A percentile compares a stretch with the other conserved stretches of the same genome.
Conservation (phyloP, 2,329 filamentous ascomycete genomes). For the Bipolaris gigantea region DNA sequence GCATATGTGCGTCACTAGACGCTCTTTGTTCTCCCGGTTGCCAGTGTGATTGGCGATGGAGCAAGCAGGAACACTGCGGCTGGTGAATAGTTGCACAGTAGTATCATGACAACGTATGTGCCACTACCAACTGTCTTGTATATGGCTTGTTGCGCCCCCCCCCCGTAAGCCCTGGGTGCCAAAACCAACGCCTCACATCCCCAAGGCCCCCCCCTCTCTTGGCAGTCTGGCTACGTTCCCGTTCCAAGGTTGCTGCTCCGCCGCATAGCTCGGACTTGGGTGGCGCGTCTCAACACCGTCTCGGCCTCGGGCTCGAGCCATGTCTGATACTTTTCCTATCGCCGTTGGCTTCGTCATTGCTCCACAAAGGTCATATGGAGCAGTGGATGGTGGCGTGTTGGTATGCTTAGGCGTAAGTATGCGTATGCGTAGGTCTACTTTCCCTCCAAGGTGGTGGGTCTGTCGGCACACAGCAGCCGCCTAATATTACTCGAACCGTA, state of each 20-base stretch:
- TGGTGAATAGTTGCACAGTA: not conserved
- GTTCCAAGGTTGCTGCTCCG: constrained; percentile 15
- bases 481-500: not conserved
- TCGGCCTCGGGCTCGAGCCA: constrained; percentile 6
- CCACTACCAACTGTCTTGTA: no score
- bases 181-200: not conserved
- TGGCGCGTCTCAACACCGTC: constrained; percentile 15
- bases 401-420: not conserved
- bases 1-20: constrained; percentile 11
- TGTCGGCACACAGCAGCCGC: constrained; percentile 3
- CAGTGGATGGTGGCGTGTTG: not conserved
- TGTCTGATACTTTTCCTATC: constrained; percentile 1
- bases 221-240: constrained; percentile 1
- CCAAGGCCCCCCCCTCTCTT: constrained; percentile 2
- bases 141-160: no score
- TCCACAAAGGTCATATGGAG: constrained; percentile 3
- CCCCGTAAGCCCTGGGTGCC: not conserved
- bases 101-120: not conserved
- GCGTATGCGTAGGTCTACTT: not conserved
- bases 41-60: no score
- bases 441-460: not conserved
- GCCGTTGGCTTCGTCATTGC: constrained; percentile 10
- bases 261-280: constrained; percentile 13
- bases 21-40: not conserved
- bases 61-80: constrained; percentile 13